Evolutionary conservation across 169 alveolate species (phyloP), one percentile per base, ranked within the genome.

Genomic region (Hepatocystis sp.): DNA sequence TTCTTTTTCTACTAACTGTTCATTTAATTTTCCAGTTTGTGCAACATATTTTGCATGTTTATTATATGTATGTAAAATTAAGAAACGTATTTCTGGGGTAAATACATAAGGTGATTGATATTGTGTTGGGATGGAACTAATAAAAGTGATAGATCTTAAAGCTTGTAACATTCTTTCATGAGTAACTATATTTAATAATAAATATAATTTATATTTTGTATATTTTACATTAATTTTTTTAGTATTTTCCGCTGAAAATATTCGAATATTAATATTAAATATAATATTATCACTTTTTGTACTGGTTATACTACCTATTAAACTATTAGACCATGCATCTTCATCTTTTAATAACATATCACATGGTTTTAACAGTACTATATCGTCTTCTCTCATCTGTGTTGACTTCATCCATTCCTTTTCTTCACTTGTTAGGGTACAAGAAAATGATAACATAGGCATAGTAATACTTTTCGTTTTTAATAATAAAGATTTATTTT

Each of bases 101-200:
- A 76, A 76, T 21, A 76, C 88, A 25, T 76, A 76, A 2, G 88
- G 88, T 2, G 88, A 76, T 76, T 76, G 88, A 25, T 76, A 58
- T 51, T 63, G 67, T 7, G 88, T 76, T 7, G 88, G 88, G 1
- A 76, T 46, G 4, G 88, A 56, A 44, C 88, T 81, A 15, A 65
- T 65, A 71, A 86, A 91, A 21, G 95, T 90, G 28, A 92, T 60
- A 1, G 89, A 51, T 63, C 66, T 66, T 19, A 90, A 78, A 0
- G 95, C 94, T 39, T 90, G 93, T 53, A 92, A 21, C 95, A 92
- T 92, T 61, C 95, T 56, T 63, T 85, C 88, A 76, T 76, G 88
- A 4, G 88, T 76, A 2, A 76, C 88, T 28, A 76, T 76, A 46
- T 76, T 76, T 64, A 76, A 56, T 58, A 76, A 25, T 30, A 76